Evolutionary conservation across 768 basidiomycete species (phyloP), one percentile per base, ranked within the genome.

Genomic region (Lentinula sp.): DNA sequence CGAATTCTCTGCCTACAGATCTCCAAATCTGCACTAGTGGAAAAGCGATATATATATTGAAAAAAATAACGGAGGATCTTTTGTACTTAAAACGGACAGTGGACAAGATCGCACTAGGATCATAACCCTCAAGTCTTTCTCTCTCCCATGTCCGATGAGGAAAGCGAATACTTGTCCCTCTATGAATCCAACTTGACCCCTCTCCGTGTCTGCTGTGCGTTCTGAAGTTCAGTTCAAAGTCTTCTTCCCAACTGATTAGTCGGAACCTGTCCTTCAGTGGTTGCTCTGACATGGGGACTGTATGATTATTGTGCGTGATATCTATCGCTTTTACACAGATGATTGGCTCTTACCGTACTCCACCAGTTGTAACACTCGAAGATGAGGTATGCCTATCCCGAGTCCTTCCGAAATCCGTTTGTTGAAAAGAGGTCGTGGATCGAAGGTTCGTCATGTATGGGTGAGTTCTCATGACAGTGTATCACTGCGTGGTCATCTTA

Each of bases 361-460:
- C 10, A 12, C 41, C 18, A 76, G 73, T 74, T 41, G 61, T 72
- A 16, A 76, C 73, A 16, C 64, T 76, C 13, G 72, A 74, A 59
- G 72, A 73, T 52, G 72, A 74, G 69, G 73, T 73, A 35, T 9
- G 61, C 32, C 10, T 59, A 20, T 5, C 32, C 16, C 3, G 13
- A 35, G 42, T 23, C 8, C 23, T 36, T 16, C 16, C 49, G 37
- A 9, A 20, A 42, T 20, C 39, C 48, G 15, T 9, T 33, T 33
- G 49, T 32, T 59, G 7, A 32, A 33, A 18, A 13, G 8, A 8
- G 18, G 5, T 7, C 23, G n/a, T 9, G n/a, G 9, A 15, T 39
- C 42, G 16, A 23, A 78, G 76, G 66, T 77, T 61, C 66, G 66
- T 33, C 74, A 71, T 59, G 74, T 79, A 36, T 78, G 78, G 77